Percentiles rank a stretch among this genome's conserved stretches.
phyloP scores from a whole-genome alignment of 2,329 filamentous ascomycete species.

The Chalaropsis thielavioides region DNA sequence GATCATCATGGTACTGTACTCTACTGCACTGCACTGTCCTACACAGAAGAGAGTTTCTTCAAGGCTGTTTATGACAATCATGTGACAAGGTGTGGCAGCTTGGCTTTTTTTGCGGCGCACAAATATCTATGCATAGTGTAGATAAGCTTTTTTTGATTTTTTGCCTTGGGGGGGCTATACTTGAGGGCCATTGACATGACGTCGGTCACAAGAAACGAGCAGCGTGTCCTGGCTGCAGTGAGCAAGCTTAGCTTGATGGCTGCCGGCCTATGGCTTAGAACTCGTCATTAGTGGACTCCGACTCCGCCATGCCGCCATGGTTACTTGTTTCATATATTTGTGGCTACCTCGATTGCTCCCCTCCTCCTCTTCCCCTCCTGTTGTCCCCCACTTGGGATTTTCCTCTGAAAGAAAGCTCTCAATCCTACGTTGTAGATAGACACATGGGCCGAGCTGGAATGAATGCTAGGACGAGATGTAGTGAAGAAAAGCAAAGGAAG shows the following conservation, averaged over 20 bases:
- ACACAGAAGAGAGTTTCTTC: not conserved
- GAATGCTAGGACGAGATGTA: not conserved
- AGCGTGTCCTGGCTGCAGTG: too few species aligned
- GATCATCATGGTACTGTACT: not conserved
- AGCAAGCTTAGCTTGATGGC: too few species aligned
- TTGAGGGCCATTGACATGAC: too few species aligned
- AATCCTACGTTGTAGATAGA: conserved; percentile 2
- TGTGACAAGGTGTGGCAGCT: not conserved
- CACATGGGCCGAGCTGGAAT: not conserved
- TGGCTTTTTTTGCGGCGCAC: not conserved
- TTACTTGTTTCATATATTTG: not conserved
- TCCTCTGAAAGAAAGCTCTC: not conserved
- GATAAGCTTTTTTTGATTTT: not conserved
- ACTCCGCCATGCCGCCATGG: not conserved
- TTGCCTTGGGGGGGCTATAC: too few species aligned
- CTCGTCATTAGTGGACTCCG: not conserved
- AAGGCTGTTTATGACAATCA: not conserved
- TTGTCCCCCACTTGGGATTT: not conserved
- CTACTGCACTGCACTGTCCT: not conserved
- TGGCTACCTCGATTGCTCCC: not conserved
- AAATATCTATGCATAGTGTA: not conserved
- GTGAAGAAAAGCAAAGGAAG: not conserved
- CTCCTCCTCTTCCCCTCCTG: not conserved
- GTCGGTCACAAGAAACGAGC: too few species aligned
- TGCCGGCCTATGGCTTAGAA: not conserved